Conservation (phyloP, 768 basidiomycete species). For the Mycena capillaripes region DNA sequence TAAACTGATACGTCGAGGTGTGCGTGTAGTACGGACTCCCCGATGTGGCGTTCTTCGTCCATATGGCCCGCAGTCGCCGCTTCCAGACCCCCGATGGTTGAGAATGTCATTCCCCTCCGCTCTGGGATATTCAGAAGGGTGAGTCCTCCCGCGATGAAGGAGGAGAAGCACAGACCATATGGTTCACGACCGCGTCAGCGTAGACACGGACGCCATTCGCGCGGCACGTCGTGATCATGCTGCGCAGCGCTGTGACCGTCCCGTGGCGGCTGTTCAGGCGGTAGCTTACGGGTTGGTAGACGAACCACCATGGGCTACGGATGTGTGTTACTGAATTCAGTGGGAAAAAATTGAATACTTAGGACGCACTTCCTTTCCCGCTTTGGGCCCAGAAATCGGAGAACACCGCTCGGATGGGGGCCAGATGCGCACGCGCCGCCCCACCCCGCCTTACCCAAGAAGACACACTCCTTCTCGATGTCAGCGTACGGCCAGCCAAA, state of each 20-base stretch:
- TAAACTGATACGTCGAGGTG: slow-evolving; percentile 13
- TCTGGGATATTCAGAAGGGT: not conserved
- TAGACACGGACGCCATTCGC: slow-evolving; percentile 21
- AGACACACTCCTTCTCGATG: slow-evolving; percentile 28
- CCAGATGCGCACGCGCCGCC: slow-evolving; percentile 29
- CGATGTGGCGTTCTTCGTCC: slow-evolving; percentile 8
- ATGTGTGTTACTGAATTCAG: not conserved
- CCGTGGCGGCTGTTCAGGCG: slow-evolving; percentile 16
- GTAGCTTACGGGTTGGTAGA: slow-evolving; percentile 18
- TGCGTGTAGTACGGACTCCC: slow-evolving; percentile 16
- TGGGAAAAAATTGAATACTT: not conserved
- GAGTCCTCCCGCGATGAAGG: not conserved
- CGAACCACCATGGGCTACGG: slow-evolving; percentile 19
- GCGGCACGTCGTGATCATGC: slow-evolving; percentile 20
- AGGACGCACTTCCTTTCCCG: slow-evolving; percentile 9
- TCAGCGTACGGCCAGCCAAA: slow-evolving; percentile 21
- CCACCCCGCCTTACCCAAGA: slow-evolving; percentile 20
- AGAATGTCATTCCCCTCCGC: slow-evolving; percentile 21
- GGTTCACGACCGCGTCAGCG: slow-evolving; percentile 18
- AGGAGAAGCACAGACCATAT: not conserved
- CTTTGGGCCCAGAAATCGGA: slow-evolving; percentile 24
- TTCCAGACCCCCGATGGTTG: slow-evolving; percentile 10
- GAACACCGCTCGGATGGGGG: slow-evolving; percentile 23
- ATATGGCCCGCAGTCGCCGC: slow-evolving; percentile 10
- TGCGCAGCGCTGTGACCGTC: slow-evolving; percentile 4